Evolutionary conservation across 2,329 filamentous ascomycete species (phyloP), one percentile per base, ranked within the genome.

Genomic region (Cladorrhinum sp.): DNA sequence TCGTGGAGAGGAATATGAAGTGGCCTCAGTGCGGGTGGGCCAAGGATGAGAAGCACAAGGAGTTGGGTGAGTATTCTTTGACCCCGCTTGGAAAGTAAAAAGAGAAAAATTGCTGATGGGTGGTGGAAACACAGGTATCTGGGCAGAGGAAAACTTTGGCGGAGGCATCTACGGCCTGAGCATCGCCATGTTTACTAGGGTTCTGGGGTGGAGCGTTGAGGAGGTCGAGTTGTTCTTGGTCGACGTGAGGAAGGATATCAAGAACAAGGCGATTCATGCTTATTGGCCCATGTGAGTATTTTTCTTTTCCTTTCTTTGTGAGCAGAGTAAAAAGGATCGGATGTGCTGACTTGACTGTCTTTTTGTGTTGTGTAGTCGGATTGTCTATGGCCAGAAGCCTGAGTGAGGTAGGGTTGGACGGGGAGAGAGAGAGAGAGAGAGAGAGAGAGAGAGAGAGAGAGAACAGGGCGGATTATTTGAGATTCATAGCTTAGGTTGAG

Each of bases 1-100:
- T 76, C 12, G 61, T 62, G 1, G 71, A 74, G 49, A 69, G 69
- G 46, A 67, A 68, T 52, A 69, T 67, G 60, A 66, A 70, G 10
- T 66, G 73, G 18, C 75, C 75, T 2, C 67, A 68, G 21, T 73
- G 72, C 51, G 62, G 69, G 6, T 77, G 75, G 74, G 65, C 71
- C 12, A 70, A 33, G 51, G 57, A 59, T 36, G 21, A n/a, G n/a
- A 54, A 36, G 57, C 46, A 50, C 57, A 59, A 59, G 57, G 57
- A 59, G 51, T 30, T 59, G 16, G 56, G 56, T 36, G 18, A 51
- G 24, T 59, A 14, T 42, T 42, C 16, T 42, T 42, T 42, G n/a
- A n/a, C n/a, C n/a, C 16, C 16, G 4, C 16, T 42, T 42, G 26
- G 5, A 30, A 30, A 5, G 10, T 30, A 10, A 30, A 4, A 10